phyloP scores from a whole-genome alignment of 2,329 filamentous ascomycete genomes.

The Thelonectria blattea region DNA sequence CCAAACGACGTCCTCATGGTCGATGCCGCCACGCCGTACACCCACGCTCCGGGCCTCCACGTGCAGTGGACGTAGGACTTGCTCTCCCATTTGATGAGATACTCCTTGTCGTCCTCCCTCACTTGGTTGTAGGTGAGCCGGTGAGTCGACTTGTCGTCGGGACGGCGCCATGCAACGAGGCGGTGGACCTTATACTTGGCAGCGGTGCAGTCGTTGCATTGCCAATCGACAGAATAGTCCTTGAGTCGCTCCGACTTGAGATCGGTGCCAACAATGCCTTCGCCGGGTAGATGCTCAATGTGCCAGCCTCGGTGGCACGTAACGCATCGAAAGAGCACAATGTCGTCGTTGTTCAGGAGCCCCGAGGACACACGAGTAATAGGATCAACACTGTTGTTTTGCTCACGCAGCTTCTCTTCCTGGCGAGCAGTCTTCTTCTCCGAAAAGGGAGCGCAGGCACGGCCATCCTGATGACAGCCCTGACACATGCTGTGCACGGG shows the following conservation, averaged over 20 bases:
- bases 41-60: conserved; percentile 92
- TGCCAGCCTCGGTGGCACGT: conserved; percentile 82
- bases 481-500: conserved; percentile 77
- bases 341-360: conserved; percentile 76
- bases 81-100: conserved; percentile 86
- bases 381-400: conserved; percentile 82
- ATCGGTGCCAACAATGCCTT: conserved; percentile 41
- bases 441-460: conserved; percentile 77
- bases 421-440: conserved; percentile 74
- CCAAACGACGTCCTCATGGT: conserved; percentile 77
- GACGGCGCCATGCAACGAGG: conserved; percentile 89
- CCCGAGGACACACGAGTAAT: conserved; percentile 65
- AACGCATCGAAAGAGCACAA: conserved; percentile 83
- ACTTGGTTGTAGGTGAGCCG: conserved; percentile 52
- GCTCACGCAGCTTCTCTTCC: conserved; percentile 81
- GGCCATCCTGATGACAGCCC: conserved; percentile 68
- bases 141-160: conserved; percentile 37
- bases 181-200: conserved; percentile 71
- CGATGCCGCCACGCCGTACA: conserved; percentile 71
- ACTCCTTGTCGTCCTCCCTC: conserved; percentile 76
- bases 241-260: conserved; percentile 61
- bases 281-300: conserved; percentile 76
- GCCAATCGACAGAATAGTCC: conserved; percentile 78
- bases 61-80: conserved; percentile 81
- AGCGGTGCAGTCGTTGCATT: conserved; percentile 77